Conservation (phyloP, 2,329 filamentous ascomycete genomes). For the Aspergillus pseudoviridinutans region DNA sequence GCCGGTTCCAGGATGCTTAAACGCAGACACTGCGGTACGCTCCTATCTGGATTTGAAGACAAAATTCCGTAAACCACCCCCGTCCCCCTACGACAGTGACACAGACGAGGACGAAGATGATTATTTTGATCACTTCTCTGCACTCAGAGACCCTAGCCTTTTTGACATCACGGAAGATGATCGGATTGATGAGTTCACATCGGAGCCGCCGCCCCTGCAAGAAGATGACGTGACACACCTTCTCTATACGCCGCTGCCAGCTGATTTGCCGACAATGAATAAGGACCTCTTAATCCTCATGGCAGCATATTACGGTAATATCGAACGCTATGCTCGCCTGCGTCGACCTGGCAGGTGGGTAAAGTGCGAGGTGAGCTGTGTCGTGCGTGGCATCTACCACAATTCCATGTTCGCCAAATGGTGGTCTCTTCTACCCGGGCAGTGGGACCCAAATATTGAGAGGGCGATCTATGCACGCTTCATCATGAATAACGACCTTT, state of each 20-base stretch:
- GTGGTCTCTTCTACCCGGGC: background rate
- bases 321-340: slow-evolving; percentile 39
- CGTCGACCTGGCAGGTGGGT: slow-evolving; percentile 17
- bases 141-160: slow-evolving; percentile 1
- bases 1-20: slow-evolving; percentile 9
- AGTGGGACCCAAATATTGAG: background rate
- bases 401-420: slow-evolving; percentile 2
- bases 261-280: slow-evolving; percentile 33
- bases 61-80: background rate
- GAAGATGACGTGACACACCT: slow-evolving; percentile 11
- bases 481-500: slow-evolving; percentile 1
- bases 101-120: background rate
- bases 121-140: background rate
- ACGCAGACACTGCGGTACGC: slow-evolving; percentile 14
- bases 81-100: background rate
- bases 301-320: slow-evolving; percentile 37
- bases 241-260: slow-evolving; percentile 30
- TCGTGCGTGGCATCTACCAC: slow-evolving; percentile 1
- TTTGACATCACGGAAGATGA: slow-evolving; percentile 33
- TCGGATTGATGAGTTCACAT: slow-evolving; percentile 15
- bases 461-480: background rate
- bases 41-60: slow-evolving; percentile 5
- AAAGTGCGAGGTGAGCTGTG: background rate
- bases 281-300: slow-evolving; percentile 39
- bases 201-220: background rate